These are phyloP conservation scores for Coemansia sp. DNA, from an alignment of 192 early-diverging fungal species.

Conservation along the genomic window DNA sequence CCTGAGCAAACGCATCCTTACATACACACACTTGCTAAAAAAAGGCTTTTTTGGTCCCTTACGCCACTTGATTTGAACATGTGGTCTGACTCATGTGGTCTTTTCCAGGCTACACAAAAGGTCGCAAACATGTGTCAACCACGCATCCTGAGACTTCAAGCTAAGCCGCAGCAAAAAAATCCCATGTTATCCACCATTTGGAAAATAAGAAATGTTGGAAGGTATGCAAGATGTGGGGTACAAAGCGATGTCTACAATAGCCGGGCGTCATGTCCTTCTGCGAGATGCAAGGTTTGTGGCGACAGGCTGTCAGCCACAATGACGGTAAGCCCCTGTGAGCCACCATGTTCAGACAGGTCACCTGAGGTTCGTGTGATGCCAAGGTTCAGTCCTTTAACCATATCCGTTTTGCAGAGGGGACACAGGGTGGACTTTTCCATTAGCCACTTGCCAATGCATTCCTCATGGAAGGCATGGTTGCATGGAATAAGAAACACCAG, in stretches of 20 bases:
- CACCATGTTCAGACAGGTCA: not conserved
- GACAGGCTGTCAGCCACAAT: not conserved
- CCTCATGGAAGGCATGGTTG: slow-evolving; percentile 39
- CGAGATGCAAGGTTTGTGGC: not conserved
- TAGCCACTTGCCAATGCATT: slow-evolving; percentile 42
- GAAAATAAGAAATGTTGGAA: not conserved
- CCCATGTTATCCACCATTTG: not conserved
- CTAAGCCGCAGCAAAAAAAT: not conserved
- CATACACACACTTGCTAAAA: not conserved
- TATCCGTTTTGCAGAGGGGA: slow-evolving; percentile 44
- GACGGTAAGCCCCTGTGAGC: not conserved
- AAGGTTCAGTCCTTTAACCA: slow-evolving; percentile 29
- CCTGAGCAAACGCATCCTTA: not conserved
- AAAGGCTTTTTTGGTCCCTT: not conserved
- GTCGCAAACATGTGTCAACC: not conserved
- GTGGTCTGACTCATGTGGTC: not conserved
- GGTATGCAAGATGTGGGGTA: not conserved
- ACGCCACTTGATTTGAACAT: not conserved
- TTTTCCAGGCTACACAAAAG: not conserved
- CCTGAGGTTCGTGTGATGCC: not conserved
- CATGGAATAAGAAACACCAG: slow-evolving; percentile 38
- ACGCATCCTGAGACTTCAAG: not conserved
- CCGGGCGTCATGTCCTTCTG: not conserved
- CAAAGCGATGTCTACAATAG: not conserved
- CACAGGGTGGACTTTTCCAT: slow-evolving; percentile 42